Base-by-base conservation (phyloP, 108 stramenopile genomes). In the Nitzschia palea region DNA sequence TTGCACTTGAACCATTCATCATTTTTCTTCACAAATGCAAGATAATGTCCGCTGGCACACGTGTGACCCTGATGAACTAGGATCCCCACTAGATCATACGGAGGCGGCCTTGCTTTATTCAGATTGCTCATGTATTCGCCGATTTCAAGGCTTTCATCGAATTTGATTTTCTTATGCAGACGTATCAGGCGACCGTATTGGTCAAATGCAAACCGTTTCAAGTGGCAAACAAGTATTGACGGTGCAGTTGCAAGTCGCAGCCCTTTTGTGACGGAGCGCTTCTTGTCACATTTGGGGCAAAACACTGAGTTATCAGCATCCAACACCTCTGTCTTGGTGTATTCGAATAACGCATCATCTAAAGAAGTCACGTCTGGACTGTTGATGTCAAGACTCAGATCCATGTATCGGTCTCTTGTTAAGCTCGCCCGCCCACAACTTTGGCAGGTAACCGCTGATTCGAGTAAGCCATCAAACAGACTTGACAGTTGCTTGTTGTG, bases 391-490 rank as follows among this genome's bases (percentile, higher is more conserved):
- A 94, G 66, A 57, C 85, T 86, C 22, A 94, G 76, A 58, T 94
- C 93, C 93, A 94, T 91, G 54, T 91, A 94, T 37, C 90, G 69
- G 64, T 94, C 93, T 62, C 90, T 70, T 3, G 93, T 94, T 5
- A 90, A 65, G 60, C 85, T 86, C 14, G 79, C 62, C 55, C 83
- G 78, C 12, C 69, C 56, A 76, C 93, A 94, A 0, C 80, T 79
- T 43, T 90, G 82, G 59, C 93, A 94, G 1, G 88, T 91, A n/a
- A 94, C 87, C 10, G 88, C 68, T 42, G 77, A 80, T 54, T 91
- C 90, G n/a, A 94, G 65, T n/a, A 90, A 67, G 15, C 93, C 93
- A 68, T 94, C 93, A 65, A 91, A 94, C 1, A 94, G 71, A 68
- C 84, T 84, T 15, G 88, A 89, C 1, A 94, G 81, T 20, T 84